Evolutionary conservation across 306 rosid species (phyloP), one percentile per base, ranked within the genome.

Genomic region (Sicyos baderoa): DNA sequence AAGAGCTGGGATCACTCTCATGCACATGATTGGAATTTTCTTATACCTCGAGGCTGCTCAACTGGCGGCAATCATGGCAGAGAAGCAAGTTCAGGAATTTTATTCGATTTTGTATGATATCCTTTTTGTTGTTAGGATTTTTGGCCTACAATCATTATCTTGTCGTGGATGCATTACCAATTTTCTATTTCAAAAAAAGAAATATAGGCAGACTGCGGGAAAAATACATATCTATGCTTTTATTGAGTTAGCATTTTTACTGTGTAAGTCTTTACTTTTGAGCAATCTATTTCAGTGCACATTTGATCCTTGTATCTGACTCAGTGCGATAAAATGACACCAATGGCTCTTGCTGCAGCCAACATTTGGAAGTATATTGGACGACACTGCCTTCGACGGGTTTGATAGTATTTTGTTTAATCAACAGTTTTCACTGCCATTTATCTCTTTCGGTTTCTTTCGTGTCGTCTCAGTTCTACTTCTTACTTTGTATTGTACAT

Each of bases 51-150:
- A 85, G 89, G 94, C 82, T 74, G 72, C 76, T 72, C 79, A 56
- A 71, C 77, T 80, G 74, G 81, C 76, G 76, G 29, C 71, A 13
- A 47, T 54, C 51, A 22, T 54, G 14, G 85, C 70, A 78, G 87
- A 84, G 89, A 83, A 80, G 88, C 81, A 80, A 70, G 44, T 68
- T 80, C 76, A 61, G 84, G 77, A 84, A 81, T 86, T 77, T 59
- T 79, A 79, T 85, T 84, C 84, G 59, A 63, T 81, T 82, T 72
- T 86, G 87, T 88, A 85, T 72, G 71, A 87, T 83, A 78, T 32
- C 68, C 75, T 72, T 72, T 72, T 72, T 72, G 75, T 72, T 72
- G 75, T 67, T 45, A 59, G 68, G 37, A 45, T 45, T 25, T 71
- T 52, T 72, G 63, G 56, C 53, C 14, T 44, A 57, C 75, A 44